Base-by-base conservation (phyloP, 148 eudicot genomes). In the Rhododendron williamsianum region DNA sequence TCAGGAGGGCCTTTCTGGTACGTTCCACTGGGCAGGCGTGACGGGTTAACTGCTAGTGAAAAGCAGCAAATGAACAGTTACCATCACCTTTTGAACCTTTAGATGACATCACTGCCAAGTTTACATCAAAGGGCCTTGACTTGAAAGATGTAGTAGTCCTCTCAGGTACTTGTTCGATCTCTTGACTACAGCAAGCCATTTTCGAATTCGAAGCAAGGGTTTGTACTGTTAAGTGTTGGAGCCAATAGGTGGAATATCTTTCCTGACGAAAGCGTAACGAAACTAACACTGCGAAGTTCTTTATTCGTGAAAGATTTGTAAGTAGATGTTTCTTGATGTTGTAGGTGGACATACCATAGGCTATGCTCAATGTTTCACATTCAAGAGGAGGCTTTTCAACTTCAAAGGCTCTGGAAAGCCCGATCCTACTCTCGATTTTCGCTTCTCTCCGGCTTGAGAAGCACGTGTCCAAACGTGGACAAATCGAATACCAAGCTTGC, bases 351-450 rank as follows among this genome's bases (percentile, higher is more conserved):
- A 90, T 49, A 92, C 94, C 0, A 85, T 92, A 10, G 94, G 92
- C 9, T 90, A 35, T 87, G 92, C 92, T 78, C 94, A 92, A 85
- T 92, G 94, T 86, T 89, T 89, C 90, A 90, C 92, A 56, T 90
- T 92, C 92, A 90, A 92, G 87, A 77, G 89, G 19, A 88, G 92
- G 58, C 89, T 92, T 4, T 92, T 87, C 87, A 56, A 90, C 87
- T 92, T 74, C 85, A 83, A 87, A 51, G 87, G 85, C 25, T 73
- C 94, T 0, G 94, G 94, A 11, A 87, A 90, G 30, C 91, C 94
- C 2, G 92, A 92, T 45, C 92, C 94, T 0, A 52, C 84, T 16
- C 89, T 92, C 1, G 91, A 90, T 52, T 67, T 13, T 87, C 91
- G 0, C 86, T 90, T 12, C 88, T 86, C 33, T 77, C 91, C 0